phyloP scores from a whole-genome alignment of 257 asterid genomes.

The Nyctanthes arbortristis region DNA sequence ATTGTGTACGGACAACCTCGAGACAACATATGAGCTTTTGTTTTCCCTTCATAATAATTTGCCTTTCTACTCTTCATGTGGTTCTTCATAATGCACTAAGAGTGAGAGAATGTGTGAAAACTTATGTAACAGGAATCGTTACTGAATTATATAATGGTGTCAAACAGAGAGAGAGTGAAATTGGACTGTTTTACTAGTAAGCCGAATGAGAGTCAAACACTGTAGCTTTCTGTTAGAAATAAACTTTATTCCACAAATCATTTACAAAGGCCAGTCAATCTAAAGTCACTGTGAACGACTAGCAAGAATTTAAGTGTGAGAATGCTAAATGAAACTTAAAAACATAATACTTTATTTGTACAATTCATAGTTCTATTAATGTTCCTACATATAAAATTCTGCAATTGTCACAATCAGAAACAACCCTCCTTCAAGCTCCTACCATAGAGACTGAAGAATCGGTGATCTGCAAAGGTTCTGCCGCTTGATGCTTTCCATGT shows the following conservation, averaged over 20 bases:
- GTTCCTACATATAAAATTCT: slow-evolving; percentile 37
- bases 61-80: too few species aligned
- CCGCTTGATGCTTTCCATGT: slow-evolving; percentile 48
- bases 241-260: slow-evolving; percentile 1
- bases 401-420: slow-evolving; percentile 24
- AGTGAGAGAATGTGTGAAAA: too few species aligned
- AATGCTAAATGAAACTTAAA: slow-evolving; percentile 29
- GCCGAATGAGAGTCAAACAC: background rate
- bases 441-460: slow-evolving; percentile 27
- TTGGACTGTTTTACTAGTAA: background rate
- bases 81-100: too few species aligned
- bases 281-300: slow-evolving; percentile 22
- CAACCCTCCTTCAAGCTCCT: slow-evolving; percentile 44
- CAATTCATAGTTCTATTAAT: slow-evolving; percentile 27
- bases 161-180: background rate
- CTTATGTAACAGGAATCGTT: too few species aligned
- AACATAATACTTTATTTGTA: slow-evolving; percentile 35
- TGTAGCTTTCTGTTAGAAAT: background rate
- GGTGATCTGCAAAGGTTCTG: slow-evolving; percentile 33
- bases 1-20: too few species aligned
- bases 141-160: too few species aligned
- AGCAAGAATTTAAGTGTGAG: slow-evolving; percentile 46
- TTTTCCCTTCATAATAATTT: too few species aligned
- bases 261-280: slow-evolving; percentile 48
- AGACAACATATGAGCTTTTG: too few species aligned